Evolutionary conservation across 257 asterid species (phyloP).

Genomic region (Nicotiana undulata): DNA sequence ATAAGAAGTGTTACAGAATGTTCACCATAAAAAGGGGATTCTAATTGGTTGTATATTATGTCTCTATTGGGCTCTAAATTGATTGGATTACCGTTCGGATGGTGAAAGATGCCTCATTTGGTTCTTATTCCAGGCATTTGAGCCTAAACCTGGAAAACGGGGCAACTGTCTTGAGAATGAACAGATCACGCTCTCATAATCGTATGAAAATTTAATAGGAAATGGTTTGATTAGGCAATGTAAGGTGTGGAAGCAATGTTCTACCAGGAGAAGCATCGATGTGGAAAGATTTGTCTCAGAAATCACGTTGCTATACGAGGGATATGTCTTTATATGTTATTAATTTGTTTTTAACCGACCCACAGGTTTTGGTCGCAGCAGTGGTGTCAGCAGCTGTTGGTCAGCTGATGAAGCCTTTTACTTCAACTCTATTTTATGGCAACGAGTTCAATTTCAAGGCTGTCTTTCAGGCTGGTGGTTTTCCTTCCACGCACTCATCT

Average conservation of each 20-base stretch:
- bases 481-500: constrained; percentile 89
- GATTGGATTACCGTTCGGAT: no score
- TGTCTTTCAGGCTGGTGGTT: constrained; percentile 57
- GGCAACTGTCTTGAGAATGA: neutral
- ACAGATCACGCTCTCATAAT: neutral
- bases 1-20: no score
- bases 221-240: neutral
- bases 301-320: neutral
- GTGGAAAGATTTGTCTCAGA: neutral
- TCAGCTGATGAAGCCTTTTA: constrained; percentile 63
- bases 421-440: constrained; percentile 45
- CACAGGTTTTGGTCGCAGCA: constrained; percentile 68
- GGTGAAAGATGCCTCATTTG: no score
- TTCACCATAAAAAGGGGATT: no score
- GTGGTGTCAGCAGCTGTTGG: constrained; percentile 66
- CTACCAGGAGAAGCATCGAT: neutral
- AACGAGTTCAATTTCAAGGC: constrained; percentile 42
- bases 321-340: neutral
- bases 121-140: no score
- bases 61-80: no score
- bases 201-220: neutral
- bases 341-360: neutral
- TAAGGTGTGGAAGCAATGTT: neutral
- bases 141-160: neutral
- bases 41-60: no score